A percentile compares a stretch with the other conserved stretches of the same genome.
These are phyloP conservation scores for Psidium friedrichsthalianum DNA, from an alignment of 345 rosid genomes.

Conservation along the genomic window DNA sequence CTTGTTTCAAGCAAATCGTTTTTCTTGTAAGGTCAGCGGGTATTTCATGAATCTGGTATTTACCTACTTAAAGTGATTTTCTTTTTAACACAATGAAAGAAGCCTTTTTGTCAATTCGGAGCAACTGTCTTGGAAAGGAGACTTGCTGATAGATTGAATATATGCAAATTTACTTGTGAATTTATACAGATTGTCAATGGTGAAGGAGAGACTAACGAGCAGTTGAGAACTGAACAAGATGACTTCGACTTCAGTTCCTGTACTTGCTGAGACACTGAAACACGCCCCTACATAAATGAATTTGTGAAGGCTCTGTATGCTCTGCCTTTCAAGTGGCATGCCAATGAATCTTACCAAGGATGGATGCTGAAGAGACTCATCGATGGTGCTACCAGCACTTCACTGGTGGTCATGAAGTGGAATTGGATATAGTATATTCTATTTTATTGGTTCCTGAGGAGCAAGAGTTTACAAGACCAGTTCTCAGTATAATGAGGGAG, in stretches of 20 bases:
- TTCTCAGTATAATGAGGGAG: slow-evolving; percentile 70
- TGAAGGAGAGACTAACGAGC: slow-evolving; percentile 66
- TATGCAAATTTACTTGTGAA: slow-evolving; percentile 35
- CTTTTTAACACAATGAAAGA: slow-evolving; percentile 24
- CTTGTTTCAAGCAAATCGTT: not conserved
- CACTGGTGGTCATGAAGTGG: slow-evolving; percentile 51
- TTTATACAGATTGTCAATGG: slow-evolving; percentile 45
- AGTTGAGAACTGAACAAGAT: slow-evolving; percentile 40
- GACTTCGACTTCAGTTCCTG: slow-evolving; percentile 64
- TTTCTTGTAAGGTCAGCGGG: not conserved
- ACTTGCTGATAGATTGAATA: slow-evolving; percentile 37
- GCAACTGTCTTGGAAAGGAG: slow-evolving; percentile 84
- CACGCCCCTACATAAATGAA: slow-evolving; percentile 54
- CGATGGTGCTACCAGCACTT: slow-evolving; percentile 59
- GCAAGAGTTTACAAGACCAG: slow-evolving; percentile 62
- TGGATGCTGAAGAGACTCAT: slow-evolving; percentile 82
- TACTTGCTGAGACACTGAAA: slow-evolving; percentile 87
- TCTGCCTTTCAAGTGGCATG: slow-evolving; percentile 70
- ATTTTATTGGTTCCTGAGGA: slow-evolving; percentile 69
- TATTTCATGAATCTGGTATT: not conserved
- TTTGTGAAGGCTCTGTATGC: slow-evolving; percentile 84
- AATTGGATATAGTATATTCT: slow-evolving; percentile 68
- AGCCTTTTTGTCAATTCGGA: slow-evolving; percentile 50
- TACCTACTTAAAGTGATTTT: not conserved
- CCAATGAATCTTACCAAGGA: slow-evolving; percentile 61